phyloP scores from a whole-genome alignment of 2,329 filamentous ascomycete species.

The Curvularia verruculosa region DNA sequence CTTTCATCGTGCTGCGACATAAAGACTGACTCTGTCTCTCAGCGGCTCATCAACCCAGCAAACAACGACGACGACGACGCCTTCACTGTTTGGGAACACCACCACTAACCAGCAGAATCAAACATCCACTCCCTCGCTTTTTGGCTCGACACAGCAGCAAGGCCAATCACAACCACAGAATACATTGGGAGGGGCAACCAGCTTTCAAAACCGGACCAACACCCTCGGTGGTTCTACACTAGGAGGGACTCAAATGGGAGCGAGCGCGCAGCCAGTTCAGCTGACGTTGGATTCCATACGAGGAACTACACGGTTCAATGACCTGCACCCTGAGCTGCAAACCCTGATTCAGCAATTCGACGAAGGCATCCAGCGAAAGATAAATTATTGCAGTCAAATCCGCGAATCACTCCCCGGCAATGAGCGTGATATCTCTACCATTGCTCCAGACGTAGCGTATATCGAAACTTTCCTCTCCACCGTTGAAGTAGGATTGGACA shows the following conservation, averaged over 20 bases:
- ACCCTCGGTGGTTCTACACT: slow-evolving; percentile 33
- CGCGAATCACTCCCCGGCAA: slow-evolving; percentile 69
- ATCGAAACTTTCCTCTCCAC: slow-evolving; percentile 67
- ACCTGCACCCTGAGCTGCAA: slow-evolving; percentile 82
- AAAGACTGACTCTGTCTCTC: slow-evolving; percentile 37
- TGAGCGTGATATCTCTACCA: slow-evolving; percentile 66
- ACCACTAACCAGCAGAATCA: slow-evolving; percentile 38
- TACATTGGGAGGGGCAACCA: slow-evolving; percentile 43
- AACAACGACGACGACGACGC: slow-evolving; percentile 21
- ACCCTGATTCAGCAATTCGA: slow-evolving; percentile 79
- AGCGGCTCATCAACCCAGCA: slow-evolving; percentile 46
- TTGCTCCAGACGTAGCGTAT: slow-evolving; percentile 70
- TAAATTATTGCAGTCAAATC: slow-evolving; percentile 76
- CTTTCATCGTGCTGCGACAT: slow-evolving; percentile 14
- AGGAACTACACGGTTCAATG: slow-evolving; percentile 88
- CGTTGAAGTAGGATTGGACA: slow-evolving; percentile 66
- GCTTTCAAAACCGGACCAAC: slow-evolving; percentile 37
- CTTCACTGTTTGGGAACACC: slow-evolving; percentile 42
- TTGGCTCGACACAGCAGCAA: slow-evolving; percentile 36
- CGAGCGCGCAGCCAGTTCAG: slow-evolving; percentile 36
- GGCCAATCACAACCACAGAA: slow-evolving; percentile 40
- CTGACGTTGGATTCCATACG: slow-evolving; percentile 67
- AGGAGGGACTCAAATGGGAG: slow-evolving; percentile 36
- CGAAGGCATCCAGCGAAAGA: slow-evolving; percentile 78
- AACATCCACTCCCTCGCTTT: slow-evolving; percentile 41